A percentile compares a stretch with the other conserved stretches of the same genome.
Evolutionary conservation across 257 asterid species (phyloP).

Genomic region (Voacanga thouarsii): DNA sequence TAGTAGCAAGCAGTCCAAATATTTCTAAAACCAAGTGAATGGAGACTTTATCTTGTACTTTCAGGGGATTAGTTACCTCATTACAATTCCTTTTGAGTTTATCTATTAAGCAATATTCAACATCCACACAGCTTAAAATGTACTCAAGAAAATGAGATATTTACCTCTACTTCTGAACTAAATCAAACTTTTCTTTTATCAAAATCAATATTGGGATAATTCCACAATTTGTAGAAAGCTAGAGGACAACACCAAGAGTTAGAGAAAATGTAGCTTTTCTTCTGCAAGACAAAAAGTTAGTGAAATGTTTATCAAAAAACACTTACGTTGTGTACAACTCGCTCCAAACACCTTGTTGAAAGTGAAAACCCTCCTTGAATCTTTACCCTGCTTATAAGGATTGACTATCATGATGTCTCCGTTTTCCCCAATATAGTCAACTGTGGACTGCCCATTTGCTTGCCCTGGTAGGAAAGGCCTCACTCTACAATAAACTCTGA

Average conservation of each 20-base stretch:
- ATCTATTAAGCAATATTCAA: background rate
- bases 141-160: background rate
- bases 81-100: too few relatives aligned
- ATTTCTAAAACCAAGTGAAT: background rate
- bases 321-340: conserved; percentile 71
- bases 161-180: background rate
- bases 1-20: background rate
- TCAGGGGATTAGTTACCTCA: background rate
- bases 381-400: conserved; percentile 79
- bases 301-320: conserved; percentile 8
- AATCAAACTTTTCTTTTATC: background rate
- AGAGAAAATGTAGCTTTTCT: background rate
- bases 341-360: conserved; percentile 78
- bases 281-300: background rate
- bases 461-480: conserved; percentile 70
- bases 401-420: conserved; percentile 85
- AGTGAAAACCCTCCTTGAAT: conserved; percentile 71
- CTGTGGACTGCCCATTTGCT: conserved; percentile 57
- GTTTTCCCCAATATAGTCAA: conserved; percentile 88
- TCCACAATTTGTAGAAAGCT: too few relatives aligned
- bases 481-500: conserved; percentile 86
- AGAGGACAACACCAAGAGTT: background rate
- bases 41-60: background rate
- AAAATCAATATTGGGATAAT: background rate
- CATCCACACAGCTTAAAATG: background rate